phyloP scores from a whole-genome alignment of 768 basidiomycete species.

The Crepidotus variabilis region DNA sequence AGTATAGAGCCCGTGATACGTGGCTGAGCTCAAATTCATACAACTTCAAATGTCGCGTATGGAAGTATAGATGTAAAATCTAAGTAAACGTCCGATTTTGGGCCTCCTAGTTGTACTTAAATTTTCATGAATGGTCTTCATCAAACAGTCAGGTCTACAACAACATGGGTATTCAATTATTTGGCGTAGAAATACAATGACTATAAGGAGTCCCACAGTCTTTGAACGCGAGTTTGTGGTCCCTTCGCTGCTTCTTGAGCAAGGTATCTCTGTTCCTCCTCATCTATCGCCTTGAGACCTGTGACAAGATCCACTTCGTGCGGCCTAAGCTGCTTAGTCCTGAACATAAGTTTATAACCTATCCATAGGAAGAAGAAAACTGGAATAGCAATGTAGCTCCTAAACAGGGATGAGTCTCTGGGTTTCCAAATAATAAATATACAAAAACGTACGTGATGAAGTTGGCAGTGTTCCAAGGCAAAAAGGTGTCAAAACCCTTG shows the following conservation, averaged over 20 bases:
- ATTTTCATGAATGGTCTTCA: too few species aligned
- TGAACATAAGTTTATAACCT: constrained; percentile 36
- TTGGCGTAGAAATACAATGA: not conserved
- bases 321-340: constrained; percentile 35
- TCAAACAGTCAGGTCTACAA: too few species aligned
- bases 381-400: constrained; percentile 42
- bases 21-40: too few species aligned
- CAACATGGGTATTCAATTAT: too few species aligned
- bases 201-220: constrained; percentile 39
- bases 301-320: constrained; percentile 57
- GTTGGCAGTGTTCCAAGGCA: constrained; percentile 48
- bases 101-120: too few species aligned
- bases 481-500: constrained; percentile 52
- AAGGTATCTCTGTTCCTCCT: constrained; percentile 53
- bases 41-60: too few species aligned
- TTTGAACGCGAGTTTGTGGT: constrained; percentile 24
- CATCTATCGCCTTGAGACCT: constrained; percentile 56
- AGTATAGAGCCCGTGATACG: too few species aligned
- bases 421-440: not conserved
- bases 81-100: too few species aligned
- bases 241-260: constrained; percentile 38
- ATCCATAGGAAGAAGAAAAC: constrained; percentile 36
- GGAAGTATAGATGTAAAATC: too few species aligned
- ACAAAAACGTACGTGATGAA: constrained; percentile 52
- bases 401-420: constrained; percentile 14